Evolutionary conservation across 1,139 yeast genomes (phyloP), one percentile per base, ranked within the genome.

Genomic region (Protomyces macrosporus): DNA sequence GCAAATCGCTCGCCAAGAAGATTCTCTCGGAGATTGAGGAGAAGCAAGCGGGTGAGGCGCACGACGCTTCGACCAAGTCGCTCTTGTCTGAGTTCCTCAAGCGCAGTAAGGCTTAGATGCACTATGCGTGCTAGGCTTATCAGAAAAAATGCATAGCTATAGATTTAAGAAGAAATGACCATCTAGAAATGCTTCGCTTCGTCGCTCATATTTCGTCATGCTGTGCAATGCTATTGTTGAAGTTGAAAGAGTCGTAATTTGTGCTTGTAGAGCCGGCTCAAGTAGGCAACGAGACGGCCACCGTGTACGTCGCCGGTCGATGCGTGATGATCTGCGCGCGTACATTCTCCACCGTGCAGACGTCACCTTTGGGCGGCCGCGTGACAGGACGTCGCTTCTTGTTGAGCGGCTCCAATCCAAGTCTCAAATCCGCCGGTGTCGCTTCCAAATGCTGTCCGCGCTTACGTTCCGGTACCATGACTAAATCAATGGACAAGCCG

Each of bases 1-100:
- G 98, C 76, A 93, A 93, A 82, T 95, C 88, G 63, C 84, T 93
- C 75, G 98, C 98, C 75, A 93, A 93, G 86, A 95, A 83, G 68
- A 93, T 93, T 74, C 95, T 95, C 71, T 82, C 83, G 72, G 97
- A 93, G 79, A 85, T 93, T 75, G 86, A 87, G 69, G 84, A 82
- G 74, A 73, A 79, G 63, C 75, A 77, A 58, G 78, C 79, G 59
- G 86, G 88, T 66, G 73, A 79, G 53, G 74, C 84, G 67, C 98
- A 93, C 77, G 98, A 93, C 75, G 86, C 87, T 52, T 88, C 96
- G 63, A 93, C 98, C 72, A 88, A 87, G 75, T 90, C 88, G 68
- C 84, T 93, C 79, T 90, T 93, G 78, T 91, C 93, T 86, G 87
- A 87, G 78, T 93, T 90, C 85, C 90, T 91, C 82, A 76, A 82